These are phyloP conservation scores for Pontederia crassipes DNA, from an alignment of 176 grass and related monocot species.

Conservation along the genomic window DNA sequence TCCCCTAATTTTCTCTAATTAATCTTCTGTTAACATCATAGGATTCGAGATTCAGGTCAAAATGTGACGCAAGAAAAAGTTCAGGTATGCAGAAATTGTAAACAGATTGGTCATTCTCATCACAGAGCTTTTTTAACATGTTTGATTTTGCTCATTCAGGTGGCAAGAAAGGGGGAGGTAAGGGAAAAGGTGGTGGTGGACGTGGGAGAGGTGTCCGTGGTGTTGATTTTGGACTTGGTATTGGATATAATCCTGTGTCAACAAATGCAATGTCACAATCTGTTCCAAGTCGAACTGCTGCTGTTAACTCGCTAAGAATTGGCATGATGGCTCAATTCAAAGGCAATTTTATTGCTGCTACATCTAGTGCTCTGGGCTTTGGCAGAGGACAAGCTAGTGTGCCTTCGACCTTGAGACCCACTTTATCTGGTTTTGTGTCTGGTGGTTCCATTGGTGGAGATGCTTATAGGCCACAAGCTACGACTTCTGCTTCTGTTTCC, in stretches of 20 bases:
- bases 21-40: constrained; percentile 32
- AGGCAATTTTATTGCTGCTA: constrained; percentile 76
- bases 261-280: constrained; percentile 42
- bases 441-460: constrained; percentile 82
- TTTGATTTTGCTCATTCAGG: constrained; percentile 35
- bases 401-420: constrained; percentile 34
- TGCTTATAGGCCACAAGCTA: constrained; percentile 14
- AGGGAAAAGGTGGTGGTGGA: constrained; percentile 52
- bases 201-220: constrained; percentile 76
- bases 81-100: constrained; percentile 5
- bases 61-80: constrained; percentile 90
- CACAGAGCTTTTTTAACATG: constrained; percentile 10
- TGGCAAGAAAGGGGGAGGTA: constrained; percentile 65
- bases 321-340: constrained; percentile 90
- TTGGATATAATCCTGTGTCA: constrained; percentile 62
- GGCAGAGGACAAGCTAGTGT: constrained; percentile 13
- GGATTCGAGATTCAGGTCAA: constrained; percentile 88
- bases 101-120: not conserved
- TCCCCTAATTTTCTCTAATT: constrained; percentile 13
- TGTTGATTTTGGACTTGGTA: constrained; percentile 94
- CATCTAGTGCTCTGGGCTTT: constrained; percentile 33
- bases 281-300: constrained; percentile 40
- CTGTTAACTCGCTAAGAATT: constrained; percentile 50
- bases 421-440: constrained; percentile 78
- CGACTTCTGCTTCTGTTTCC: constrained; percentile 26